Percentiles rank a stretch among this genome's conserved stretches.
Evolutionary conservation across 169 alveolate genomes (phyloP).

Genomic region (Perkinsus chesapeaki): DNA sequence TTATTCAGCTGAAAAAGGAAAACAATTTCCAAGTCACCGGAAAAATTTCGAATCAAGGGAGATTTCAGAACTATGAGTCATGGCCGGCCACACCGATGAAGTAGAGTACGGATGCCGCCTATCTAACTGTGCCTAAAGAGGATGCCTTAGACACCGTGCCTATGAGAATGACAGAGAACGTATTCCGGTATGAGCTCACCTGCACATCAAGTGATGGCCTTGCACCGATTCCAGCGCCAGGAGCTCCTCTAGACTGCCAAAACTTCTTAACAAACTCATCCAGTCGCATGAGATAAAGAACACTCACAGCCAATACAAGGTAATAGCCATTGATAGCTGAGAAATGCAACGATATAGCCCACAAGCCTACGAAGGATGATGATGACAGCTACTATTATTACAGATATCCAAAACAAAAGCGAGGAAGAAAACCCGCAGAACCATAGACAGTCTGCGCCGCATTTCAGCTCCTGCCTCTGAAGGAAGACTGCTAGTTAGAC

Average conservation of each 20-base stretch:
- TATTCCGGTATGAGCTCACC: no score
- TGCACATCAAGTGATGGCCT: background rate
- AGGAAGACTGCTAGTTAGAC: no score
- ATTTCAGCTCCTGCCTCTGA: background rate
- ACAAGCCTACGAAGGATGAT: no score
- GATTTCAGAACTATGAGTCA: no score
- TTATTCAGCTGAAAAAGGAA: background rate
- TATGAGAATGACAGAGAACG: no score
- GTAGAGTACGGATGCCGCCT: no score
- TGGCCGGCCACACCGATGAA: no score
- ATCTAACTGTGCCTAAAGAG: no score
- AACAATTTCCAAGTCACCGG: no score
- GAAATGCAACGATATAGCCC: background rate
- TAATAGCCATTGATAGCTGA: background rate
- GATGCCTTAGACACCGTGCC: no score
- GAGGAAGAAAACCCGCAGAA: background rate
- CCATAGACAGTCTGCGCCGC: background rate
- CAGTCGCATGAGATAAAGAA: background rate
- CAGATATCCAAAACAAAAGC: background rate
- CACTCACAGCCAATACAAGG: background rate
- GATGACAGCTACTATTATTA: background rate
- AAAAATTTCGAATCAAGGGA: no score
- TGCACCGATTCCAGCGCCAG: background rate
- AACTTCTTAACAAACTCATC: background rate
- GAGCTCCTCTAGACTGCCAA: background rate